Base-by-base conservation (phyloP, 1,284 basidiomycete species). In the Sporisorium sorghi region DNA sequence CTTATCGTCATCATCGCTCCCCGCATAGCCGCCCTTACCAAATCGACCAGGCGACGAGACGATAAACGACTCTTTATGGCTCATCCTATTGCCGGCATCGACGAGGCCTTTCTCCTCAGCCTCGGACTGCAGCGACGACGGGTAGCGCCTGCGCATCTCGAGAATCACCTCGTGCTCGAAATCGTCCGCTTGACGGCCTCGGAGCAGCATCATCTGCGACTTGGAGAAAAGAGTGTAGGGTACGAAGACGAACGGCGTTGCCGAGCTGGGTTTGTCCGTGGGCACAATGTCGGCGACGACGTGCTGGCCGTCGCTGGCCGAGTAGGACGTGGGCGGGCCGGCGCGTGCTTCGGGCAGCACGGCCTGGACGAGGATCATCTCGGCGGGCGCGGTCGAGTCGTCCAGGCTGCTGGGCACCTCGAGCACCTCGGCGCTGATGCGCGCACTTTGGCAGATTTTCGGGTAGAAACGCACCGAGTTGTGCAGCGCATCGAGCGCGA, bases 211-310 rank as follows among this genome's bases (percentile, higher is more conserved):
- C 73, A 82, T 84, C 77, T 88, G 87, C 24, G 86, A 84, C 68
- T 86, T 86, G 74, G 85, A 81, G 76, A 87, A 88, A 8, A 88
- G 82, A 43, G 84, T 85, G 84, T 86, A 87, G 1, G 87, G 87
- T 4, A 86, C 86, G 80, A 87, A 87, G 52, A 87, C 86, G 75
- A 87, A 88, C 1, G 87, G 86, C 2, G 85, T 83, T 11, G 85
- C 85, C 3, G 86, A 82, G 70, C 85, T 85, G 65, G 86, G 85
- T 35, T 77, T 83, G 59, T 85, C 85, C 50, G 79, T 77, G 21
- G 73, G 80, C n/a, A 76, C 47, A 73, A 84, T 52, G 65, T 77
- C 49, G 80, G 78, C 48, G 3, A 71, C 52, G 9, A 35, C 42
- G 75, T 84, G 73, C 83, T 83, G 32, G 77, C 81, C 66, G 78